Base-by-base conservation (phyloP, 805 yeast species). In the Pachysolen tannophilus region DNA sequence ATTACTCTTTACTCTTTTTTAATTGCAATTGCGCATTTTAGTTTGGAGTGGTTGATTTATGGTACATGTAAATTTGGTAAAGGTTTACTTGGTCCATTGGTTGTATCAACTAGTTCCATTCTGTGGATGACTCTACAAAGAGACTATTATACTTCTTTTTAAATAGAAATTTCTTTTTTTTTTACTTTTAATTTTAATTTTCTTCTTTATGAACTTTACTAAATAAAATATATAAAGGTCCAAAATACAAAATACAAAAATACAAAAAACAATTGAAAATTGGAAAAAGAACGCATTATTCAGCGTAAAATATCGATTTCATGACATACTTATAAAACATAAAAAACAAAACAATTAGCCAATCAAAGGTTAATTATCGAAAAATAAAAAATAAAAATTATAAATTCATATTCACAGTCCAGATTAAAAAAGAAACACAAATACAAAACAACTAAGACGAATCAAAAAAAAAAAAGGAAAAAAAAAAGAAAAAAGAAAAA, bases 71-170 rank as follows among this genome's bases (percentile, higher is more conserved):
- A 74, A 56, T 69, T 86, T 20, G 96, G 92, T 38, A 82, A 80
- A 46, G 97, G 97, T 2, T 72, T 92, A 39, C 63, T 75, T 33
- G 97, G 97, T 3, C 98, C 98, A 8, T 67, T 87, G 48, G 55
- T 90, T 32, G 95, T 90, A 31, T 72, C 92, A 4, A 68, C 84
- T 8, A 62, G 78, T 21, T 72, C 82, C n/a, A 66, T 82, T 41
- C 50, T 65, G 11, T 88, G 97, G 97, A 85, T 88, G 94, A 59
- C 69, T 43, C 47, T 52, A 6, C 90, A 83, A 55, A 77, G 72
- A 51, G 80, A 72, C 40, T 79, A 61, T 53, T 87, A 85, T 50
- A 42, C 65, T 25, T 30, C 38, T 10, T 29, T 27, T 9, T 31
- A 16, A 26, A n/a, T n/a, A n/a, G n/a, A n/a, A n/a, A 8, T 28